phyloP scores from a whole-genome alignment of 2,329 filamentous ascomycete species.

The Rachicladosporium sp. region DNA sequence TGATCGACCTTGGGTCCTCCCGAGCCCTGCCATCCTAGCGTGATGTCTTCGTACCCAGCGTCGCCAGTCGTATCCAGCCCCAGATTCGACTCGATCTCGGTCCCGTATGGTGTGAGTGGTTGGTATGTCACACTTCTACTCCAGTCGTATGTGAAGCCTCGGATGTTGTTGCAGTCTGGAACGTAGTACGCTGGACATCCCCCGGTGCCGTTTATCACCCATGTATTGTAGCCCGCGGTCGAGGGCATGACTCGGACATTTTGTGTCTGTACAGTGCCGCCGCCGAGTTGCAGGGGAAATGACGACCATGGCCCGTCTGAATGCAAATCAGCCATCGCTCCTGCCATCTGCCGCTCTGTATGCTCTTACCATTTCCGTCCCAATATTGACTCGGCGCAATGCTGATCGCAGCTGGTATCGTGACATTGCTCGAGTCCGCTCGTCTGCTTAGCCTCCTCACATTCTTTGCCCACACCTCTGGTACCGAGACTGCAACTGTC shows the following conservation, averaged over 20 bases:
- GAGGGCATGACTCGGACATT: constrained; percentile 22
- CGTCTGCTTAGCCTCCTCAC: constrained; percentile 1
- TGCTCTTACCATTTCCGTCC: constrained; percentile 21
- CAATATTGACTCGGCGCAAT: constrained; percentile 26
- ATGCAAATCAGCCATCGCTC: too few relatives aligned
- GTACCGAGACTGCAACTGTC: constrained; percentile 3
- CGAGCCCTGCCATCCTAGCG: constrained; percentile 24
- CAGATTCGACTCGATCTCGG: constrained; percentile 46
- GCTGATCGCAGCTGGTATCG: constrained; percentile 21
- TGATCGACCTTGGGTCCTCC: constrained; percentile 18
- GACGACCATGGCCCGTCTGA: constrained; percentile 25
- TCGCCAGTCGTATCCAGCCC: constrained; percentile 26
- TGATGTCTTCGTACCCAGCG: constrained; percentile 23
- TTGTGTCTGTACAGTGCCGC: constrained; percentile 16
- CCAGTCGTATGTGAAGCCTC: constrained; percentile 35
- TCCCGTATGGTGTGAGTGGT: constrained; percentile 46
- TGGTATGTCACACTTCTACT: constrained; percentile 47
- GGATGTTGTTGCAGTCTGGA: constrained; percentile 16
- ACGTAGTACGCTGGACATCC: constrained; percentile 28
- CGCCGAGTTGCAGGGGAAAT: constrained; percentile 23
- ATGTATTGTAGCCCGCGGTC: constrained; percentile 20
- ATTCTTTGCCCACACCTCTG: constrained; percentile 1
- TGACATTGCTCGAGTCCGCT: constrained; percentile 6
- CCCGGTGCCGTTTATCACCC: constrained; percentile 18
- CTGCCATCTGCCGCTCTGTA: too few relatives aligned